Percentiles rank a stretch among this genome's conserved stretches.
These are phyloP conservation scores for Nemania abortiva DNA, from an alignment of 2,329 filamentous ascomycete genomes.

Conservation along the genomic window DNA sequence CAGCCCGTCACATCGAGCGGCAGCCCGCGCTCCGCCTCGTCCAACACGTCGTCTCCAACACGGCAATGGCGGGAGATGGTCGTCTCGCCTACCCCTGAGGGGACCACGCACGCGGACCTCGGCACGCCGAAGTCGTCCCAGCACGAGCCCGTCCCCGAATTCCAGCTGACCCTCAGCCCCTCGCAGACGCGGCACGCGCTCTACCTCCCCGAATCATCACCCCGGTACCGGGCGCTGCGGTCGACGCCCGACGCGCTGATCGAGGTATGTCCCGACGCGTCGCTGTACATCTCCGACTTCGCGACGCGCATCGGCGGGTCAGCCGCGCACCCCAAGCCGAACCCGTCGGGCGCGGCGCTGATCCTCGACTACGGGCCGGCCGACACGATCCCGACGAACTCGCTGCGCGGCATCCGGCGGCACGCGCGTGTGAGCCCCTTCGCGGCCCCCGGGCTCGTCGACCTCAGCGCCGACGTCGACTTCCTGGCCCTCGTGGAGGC, in stretches of 20 bases:
- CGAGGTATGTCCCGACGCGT: constrained; percentile 90
- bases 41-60: constrained; percentile 53
- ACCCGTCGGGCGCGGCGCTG: constrained; percentile 85
- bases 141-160: constrained; percentile 77
- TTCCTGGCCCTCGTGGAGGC: constrained; percentile 88
- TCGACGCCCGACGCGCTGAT: constrained; percentile 76
- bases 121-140: constrained; percentile 65
- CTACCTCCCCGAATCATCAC: constrained; percentile 84
- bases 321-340: constrained; percentile 63
- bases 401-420: constrained; percentile 85
- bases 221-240: constrained; percentile 82
- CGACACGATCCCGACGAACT: constrained; percentile 84
- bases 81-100: constrained; percentile 74
- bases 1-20: constrained; percentile 58
- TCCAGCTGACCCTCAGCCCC: constrained; percentile 84
- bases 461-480: constrained; percentile 93
- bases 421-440: constrained; percentile 86
- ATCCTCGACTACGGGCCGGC: constrained; percentile 94
- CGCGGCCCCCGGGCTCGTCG: constrained; percentile 81
- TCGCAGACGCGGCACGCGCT: constrained; percentile 83
- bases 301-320: constrained; percentile 85
- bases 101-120: constrained; percentile 65
- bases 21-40: constrained; percentile 60
- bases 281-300: constrained; percentile 83
- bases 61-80: constrained; percentile 86